Conservation (phyloP, 345 rosid genomes). For the Bruguiera parviflora region DNA sequence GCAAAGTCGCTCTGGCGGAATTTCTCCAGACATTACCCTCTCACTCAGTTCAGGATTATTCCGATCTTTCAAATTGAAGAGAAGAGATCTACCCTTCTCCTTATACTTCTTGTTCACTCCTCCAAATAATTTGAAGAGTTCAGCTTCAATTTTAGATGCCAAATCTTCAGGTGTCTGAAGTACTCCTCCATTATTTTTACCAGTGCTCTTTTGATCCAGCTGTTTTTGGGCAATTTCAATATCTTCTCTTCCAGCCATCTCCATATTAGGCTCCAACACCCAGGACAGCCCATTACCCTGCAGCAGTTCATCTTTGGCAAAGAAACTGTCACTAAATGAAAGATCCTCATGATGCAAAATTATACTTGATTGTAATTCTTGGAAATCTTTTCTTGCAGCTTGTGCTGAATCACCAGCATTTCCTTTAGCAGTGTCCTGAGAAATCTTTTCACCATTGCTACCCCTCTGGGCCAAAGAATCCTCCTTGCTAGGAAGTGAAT, state of each 20-base stretch:
- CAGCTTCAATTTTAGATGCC: slow-evolving; percentile 67
- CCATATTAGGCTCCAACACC: slow-evolving; percentile 57
- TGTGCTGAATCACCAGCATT: slow-evolving; percentile 20
- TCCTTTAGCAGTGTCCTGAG: slow-evolving; percentile 25
- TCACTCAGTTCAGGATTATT: slow-evolving; percentile 84
- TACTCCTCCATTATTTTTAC: slow-evolving; percentile 14
- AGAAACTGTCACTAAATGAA: slow-evolving; percentile 64
- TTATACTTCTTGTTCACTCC: slow-evolving; percentile 96
- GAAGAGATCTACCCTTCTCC: slow-evolving; percentile 84
- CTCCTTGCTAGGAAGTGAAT: slow-evolving; percentile 19
- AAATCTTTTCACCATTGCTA: slow-evolving; percentile 18
- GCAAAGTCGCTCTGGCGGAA: slow-evolving; percentile 63
- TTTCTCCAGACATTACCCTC: slow-evolving; percentile 69
- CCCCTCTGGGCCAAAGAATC: slow-evolving; percentile 21
- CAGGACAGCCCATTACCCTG: slow-evolving; percentile 95
- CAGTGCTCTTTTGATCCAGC: slow-evolving; percentile 17
- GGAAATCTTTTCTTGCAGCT: slow-evolving; percentile 28
- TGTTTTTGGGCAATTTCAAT: slow-evolving; percentile 22
- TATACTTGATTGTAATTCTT: slow-evolving; percentile 39
- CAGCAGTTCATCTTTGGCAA: slow-evolving; percentile 84
- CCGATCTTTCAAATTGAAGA: slow-evolving; percentile 86
- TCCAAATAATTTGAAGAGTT: slow-evolving; percentile 73
- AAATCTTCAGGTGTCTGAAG: slow-evolving; percentile 43
- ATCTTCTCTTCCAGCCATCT: slow-evolving; percentile 31
- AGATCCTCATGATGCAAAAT: slow-evolving; percentile 52